phyloP scores from a whole-genome alignment of 768 basidiomycete genomes.

The Panaeolus cyanescens region DNA sequence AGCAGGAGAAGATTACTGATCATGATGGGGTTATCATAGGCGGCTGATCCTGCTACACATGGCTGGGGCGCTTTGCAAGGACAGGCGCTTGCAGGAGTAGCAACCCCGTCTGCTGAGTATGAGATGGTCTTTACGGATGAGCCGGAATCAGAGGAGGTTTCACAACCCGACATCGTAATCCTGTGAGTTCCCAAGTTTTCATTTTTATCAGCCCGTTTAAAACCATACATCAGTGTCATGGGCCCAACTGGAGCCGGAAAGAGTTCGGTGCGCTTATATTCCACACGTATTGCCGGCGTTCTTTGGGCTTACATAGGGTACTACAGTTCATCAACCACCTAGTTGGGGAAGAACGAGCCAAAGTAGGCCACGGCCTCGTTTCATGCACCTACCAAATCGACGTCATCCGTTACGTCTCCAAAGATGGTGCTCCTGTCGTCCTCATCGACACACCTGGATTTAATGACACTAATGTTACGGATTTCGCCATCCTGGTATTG shows the following conservation, averaged over 20 bases:
- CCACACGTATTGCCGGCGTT: background rate
- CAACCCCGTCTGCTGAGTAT: background rate
- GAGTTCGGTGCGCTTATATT: background rate
- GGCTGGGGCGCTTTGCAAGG: no score
- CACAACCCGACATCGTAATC: background rate
- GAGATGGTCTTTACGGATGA: background rate
- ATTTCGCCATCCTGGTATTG: conserved; percentile 46
- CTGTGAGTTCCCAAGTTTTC: background rate
- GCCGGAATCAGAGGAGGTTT: background rate
- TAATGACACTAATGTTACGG: conserved; percentile 30
- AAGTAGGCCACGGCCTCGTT: background rate
- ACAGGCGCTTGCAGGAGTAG: no score
- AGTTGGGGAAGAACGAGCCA: background rate
- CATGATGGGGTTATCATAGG: no score
- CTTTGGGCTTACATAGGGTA: no score
- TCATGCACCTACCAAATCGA: background rate
- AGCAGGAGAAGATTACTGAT: no score
- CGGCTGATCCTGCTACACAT: no score
- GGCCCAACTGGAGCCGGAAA: conserved; percentile 6
- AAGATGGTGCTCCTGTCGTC: background rate
- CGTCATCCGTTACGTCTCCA: background rate
- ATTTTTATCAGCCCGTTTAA: background rate
- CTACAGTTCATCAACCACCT: conserved; percentile 4
- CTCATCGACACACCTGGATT: conserved; percentile 7
- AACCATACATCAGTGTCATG: conserved; percentile 1